Evolutionary conservation across 352 stramenopile species (phyloP).

Genomic region (Pythium sp.): DNA sequence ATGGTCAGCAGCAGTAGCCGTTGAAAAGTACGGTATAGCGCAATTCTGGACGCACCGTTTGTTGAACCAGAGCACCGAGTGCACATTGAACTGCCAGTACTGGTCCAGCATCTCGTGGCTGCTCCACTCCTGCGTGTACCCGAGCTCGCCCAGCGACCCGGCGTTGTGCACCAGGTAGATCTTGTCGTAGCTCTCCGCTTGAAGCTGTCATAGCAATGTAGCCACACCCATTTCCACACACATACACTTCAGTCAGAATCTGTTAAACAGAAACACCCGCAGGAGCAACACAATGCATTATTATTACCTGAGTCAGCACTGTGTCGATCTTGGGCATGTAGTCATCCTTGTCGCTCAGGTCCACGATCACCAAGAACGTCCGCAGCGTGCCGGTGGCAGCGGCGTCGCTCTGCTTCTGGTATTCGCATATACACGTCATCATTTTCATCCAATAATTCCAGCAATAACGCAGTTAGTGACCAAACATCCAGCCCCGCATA

Average conservation of each 20-base stretch:
- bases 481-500: not conserved
- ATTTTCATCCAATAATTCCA: not conserved
- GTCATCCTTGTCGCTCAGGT: slow-evolving; percentile 39
- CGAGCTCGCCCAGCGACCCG: slow-evolving; percentile 68
- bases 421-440: not conserved
- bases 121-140: slow-evolving; percentile 46
- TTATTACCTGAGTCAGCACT: slow-evolving; percentile 29
- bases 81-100: slow-evolving; percentile 86
- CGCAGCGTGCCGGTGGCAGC: slow-evolving; percentile 18
- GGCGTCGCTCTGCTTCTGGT: slow-evolving; percentile 8
- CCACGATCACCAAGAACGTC: slow-evolving; percentile 37
- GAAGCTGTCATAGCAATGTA: slow-evolving; percentile 19
- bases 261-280: not conserved
- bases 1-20: not conserved
- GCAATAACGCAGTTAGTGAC: not conserved
- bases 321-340: slow-evolving; percentile 54
- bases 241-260: not conserved
- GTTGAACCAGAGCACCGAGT: slow-evolving; percentile 82
- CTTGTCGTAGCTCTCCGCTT: slow-evolving; percentile 30
- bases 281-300: slow-evolving; percentile 6
- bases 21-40: not conserved
- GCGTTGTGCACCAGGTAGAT: slow-evolving; percentile 85
- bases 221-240: not conserved
- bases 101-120: slow-evolving; percentile 39
- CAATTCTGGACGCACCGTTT: slow-evolving; percentile 28